Percentiles rank a stretch among this genome's conserved stretches.
Evolutionary conservation across 768 basidiomycete genomes (phyloP).

Genomic region (Pleurotus ostreatus): DNA sequence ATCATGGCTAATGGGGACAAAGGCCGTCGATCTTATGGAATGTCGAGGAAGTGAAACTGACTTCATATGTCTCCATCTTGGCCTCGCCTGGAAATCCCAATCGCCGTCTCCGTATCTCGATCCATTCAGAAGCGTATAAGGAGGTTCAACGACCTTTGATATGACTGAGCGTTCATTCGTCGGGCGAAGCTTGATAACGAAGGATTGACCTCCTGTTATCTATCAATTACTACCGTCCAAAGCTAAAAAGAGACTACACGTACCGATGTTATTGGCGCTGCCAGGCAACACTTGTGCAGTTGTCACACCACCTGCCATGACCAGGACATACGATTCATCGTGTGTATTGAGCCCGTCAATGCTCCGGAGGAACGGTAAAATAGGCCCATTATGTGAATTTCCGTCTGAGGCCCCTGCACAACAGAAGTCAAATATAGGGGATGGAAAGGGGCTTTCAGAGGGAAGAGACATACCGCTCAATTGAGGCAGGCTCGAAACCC

Average conservation of each 20-base stretch:
- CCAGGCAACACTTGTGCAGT: slow-evolving; percentile 77
- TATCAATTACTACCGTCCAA: background rate
- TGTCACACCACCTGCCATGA: slow-evolving; percentile 69
- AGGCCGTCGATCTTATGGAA: background rate
- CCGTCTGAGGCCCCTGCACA: slow-evolving; percentile 35
- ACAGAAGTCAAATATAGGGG: slow-evolving; percentile 23
- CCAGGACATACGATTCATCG: slow-evolving; percentile 54
- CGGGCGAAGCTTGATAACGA: slow-evolving; percentile 70
- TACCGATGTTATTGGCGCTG: slow-evolving; percentile 51
- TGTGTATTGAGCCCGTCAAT: slow-evolving; percentile 76
- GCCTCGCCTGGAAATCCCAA: slow-evolving; percentile 24
- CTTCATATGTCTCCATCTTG: slow-evolving; percentile 79
- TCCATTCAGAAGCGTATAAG: slow-evolving; percentile 44
- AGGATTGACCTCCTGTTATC: slow-evolving; percentile 58
- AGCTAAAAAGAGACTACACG: background rate
- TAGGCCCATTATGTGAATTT: slow-evolving; percentile 50
- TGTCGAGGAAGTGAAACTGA: slow-evolving; percentile 18
- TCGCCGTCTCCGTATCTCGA: slow-evolving; percentile 24
- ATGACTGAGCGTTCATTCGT: slow-evolving; percentile 66
- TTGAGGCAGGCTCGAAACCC: slow-evolving; percentile 26
- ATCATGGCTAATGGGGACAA: background rate
- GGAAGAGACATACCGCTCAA: slow-evolving; percentile 20
- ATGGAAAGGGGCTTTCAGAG: background rate
- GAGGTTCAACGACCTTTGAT: slow-evolving; percentile 71
- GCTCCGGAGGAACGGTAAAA: slow-evolving; percentile 62